Conservation (phyloP, 2,329 filamentous ascomycete genomes). For the Aspergillus ruber region DNA sequence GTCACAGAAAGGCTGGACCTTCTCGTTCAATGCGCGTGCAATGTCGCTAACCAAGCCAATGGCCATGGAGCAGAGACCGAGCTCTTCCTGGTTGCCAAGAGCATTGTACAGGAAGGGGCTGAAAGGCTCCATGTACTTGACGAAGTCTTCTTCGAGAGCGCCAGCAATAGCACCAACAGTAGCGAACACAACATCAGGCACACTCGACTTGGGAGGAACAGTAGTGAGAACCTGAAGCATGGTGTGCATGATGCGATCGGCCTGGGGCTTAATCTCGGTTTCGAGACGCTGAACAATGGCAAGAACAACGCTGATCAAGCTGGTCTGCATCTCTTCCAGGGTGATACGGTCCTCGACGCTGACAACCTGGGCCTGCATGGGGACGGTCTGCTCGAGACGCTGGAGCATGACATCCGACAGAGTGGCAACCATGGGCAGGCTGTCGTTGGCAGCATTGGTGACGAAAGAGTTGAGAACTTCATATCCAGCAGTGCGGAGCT, state of each 20-base stretch:
- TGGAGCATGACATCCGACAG: slow-evolving; percentile 85
- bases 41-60: slow-evolving; percentile 97
- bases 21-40: slow-evolving; percentile 80
- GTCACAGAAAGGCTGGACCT: slow-evolving; percentile 91
- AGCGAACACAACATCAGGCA: slow-evolving; percentile 89
- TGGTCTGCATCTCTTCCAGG: slow-evolving; percentile 96
- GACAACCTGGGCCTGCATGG: slow-evolving; percentile 86
- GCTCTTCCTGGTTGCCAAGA: slow-evolving; percentile 90
- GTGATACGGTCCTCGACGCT: slow-evolving; percentile 95
- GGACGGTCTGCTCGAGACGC: slow-evolving; percentile 81
- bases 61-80: slow-evolving; percentile 88
- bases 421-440: slow-evolving; percentile 69
- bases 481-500: slow-evolving; percentile 90
- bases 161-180: slow-evolving; percentile 88
- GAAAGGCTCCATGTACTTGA: slow-evolving; percentile 97
- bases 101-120: slow-evolving; percentile 88
- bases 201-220: slow-evolving; percentile 78
- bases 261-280: slow-evolving; percentile 80
- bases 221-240: slow-evolving; percentile 73
- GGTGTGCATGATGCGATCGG: slow-evolving; percentile 88
- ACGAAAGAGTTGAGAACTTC: slow-evolving; percentile 96
- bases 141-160: slow-evolving; percentile 84
- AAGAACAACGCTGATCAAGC: slow-evolving; percentile 82
- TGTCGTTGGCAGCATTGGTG: slow-evolving; percentile 81
- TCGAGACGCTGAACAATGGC: slow-evolving; percentile 88